A percentile compares a stretch with the other conserved stretches of the same genome.
These are phyloP conservation scores for Cryptococcus floricola DNA, from an alignment of 1,284 basidiomycete genomes.

Conservation along the genomic window DNA sequence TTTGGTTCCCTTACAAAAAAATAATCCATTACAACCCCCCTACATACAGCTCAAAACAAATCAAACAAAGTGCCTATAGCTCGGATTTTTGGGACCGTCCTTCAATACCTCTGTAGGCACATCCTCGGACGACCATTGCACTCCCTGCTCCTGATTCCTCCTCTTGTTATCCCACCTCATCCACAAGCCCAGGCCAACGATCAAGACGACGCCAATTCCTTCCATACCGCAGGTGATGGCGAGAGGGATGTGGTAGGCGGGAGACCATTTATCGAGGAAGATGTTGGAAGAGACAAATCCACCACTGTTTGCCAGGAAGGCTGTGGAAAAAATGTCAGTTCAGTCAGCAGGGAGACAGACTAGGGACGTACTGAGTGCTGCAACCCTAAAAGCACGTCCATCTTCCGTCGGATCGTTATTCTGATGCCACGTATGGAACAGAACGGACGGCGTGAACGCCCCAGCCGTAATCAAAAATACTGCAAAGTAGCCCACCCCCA, in stretches of 20 bases:
- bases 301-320: slow-evolving; percentile 18
- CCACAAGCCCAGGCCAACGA: slow-evolving; percentile 9
- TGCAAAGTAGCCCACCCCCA: slow-evolving; percentile 17
- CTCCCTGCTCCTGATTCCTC: slow-evolving; percentile 52
- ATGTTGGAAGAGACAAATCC: slow-evolving; percentile 22
- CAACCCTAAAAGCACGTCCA: neutral
- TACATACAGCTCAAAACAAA: neutral
- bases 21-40: too few relatives aligned
- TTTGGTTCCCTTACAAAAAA: too few relatives aligned
- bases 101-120: slow-evolving; percentile 52
- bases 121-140: slow-evolving; percentile 51
- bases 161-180: slow-evolving; percentile 25
- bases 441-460: slow-evolving; percentile 8
- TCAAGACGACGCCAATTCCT: slow-evolving; percentile 6
- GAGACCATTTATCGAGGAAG: slow-evolving; percentile 14
- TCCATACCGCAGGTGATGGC: slow-evolving; percentile 14
- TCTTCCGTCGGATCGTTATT: neutral
- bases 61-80: slow-evolving; percentile 53
- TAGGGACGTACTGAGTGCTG: slow-evolving; percentile 18
- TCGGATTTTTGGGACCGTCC: slow-evolving; percentile 51
- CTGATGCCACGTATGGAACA: slow-evolving; percentile 9
- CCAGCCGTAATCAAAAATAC: slow-evolving; percentile 18
- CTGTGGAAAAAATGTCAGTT: slow-evolving; percentile 6
- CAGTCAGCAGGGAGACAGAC: slow-evolving; percentile 15
- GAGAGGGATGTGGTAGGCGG: slow-evolving; percentile 16